Evolutionary conservation across 1,284 basidiomycete species (phyloP).

Genomic region (Prillingera fragicola): DNA sequence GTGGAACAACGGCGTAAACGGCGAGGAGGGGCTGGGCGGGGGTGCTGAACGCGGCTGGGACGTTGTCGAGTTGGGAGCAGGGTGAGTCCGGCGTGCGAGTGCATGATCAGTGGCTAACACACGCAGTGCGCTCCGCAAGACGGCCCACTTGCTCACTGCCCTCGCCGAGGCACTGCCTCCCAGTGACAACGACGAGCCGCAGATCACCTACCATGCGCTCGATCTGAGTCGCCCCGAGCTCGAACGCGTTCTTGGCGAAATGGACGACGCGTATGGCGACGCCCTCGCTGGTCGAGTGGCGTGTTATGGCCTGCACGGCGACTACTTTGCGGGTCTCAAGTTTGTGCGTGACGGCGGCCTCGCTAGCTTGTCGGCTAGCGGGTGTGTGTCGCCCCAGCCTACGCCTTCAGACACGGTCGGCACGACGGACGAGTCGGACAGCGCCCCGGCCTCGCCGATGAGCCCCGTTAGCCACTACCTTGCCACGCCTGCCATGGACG

Average conservation of each 20-base stretch:
- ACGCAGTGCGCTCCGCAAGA: slow-evolving; percentile 76
- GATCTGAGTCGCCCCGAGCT: slow-evolving; percentile 86
- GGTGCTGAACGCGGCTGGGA: slow-evolving; percentile 50
- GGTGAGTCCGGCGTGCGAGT: slow-evolving; percentile 62
- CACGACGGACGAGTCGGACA: slow-evolving; percentile 4
- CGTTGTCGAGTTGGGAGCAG: slow-evolving; percentile 79
- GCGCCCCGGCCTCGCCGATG: slow-evolving; percentile 2
- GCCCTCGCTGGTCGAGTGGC: slow-evolving; percentile 63
- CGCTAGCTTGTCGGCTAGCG: slow-evolving; percentile 13
- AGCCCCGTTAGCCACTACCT: slow-evolving; percentile 3
- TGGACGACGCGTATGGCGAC: slow-evolving; percentile 62
- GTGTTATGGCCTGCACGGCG: slow-evolving; percentile 79
- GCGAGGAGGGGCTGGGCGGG: slow-evolving; percentile 51
- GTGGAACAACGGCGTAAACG: slow-evolving; percentile 61
- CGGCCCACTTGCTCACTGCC: slow-evolving; percentile 74
- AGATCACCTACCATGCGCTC: slow-evolving; percentile 84
- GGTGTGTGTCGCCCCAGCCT: background rate
- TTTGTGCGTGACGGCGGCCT: slow-evolving; percentile 51
- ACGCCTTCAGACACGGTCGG: slow-evolving; percentile 2
- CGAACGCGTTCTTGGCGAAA: slow-evolving; percentile 67
- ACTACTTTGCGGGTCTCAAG: slow-evolving; percentile 71
- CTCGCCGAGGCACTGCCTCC: slow-evolving; percentile 54
- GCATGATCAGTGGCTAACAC: slow-evolving; percentile 7
- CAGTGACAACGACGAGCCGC: slow-evolving; percentile 30
- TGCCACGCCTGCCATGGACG: slow-evolving; percentile 21